These are phyloP conservation scores for Parafenestella ontariensis DNA, from an alignment of 2,329 filamentous ascomycete species.

Conservation along the genomic window DNA sequence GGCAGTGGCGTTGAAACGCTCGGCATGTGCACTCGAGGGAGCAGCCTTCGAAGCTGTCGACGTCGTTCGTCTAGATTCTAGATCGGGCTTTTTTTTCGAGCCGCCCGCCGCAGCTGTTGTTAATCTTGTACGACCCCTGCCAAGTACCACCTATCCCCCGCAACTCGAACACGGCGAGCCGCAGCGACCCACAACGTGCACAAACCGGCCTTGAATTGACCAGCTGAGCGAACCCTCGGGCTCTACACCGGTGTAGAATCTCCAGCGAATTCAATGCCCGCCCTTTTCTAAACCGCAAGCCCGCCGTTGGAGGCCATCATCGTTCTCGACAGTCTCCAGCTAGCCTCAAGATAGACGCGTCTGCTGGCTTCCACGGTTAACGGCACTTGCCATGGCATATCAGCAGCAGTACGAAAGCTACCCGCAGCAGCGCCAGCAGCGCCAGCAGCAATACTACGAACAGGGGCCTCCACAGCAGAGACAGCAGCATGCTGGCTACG, in stretches of 20 bases:
- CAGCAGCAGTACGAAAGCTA: conserved; percentile 48
- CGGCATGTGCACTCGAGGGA: conserved; percentile 13
- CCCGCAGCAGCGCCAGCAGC: conserved; percentile 36
- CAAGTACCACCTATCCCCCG: conserved; percentile 26
- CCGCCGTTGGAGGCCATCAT: conserved; percentile 30
- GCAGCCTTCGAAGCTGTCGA: conserved; percentile 13
- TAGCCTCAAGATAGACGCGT: conserved; percentile 27
- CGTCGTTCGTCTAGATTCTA: conserved; percentile 16
- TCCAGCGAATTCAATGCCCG: conserved; percentile 6
- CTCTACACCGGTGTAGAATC: not conserved
- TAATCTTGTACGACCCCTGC: conserved; percentile 30
- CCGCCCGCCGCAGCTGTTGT: conserved; percentile 9
- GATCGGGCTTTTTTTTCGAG: conserved; percentile 7
- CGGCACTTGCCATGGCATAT: conserved; percentile 48
- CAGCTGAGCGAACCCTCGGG: conserved; percentile 16
- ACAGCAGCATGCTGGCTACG: conserved; percentile 39
- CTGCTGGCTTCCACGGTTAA: conserved; percentile 25
- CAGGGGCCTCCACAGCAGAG: conserved; percentile 8
- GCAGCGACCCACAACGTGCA: no score
- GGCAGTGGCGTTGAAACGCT: conserved; percentile 36
- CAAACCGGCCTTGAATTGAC: conserved; percentile 10
- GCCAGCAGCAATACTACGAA: conserved; percentile 20
- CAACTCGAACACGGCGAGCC: conserved; percentile 6
- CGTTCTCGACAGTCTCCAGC: conserved; percentile 23
- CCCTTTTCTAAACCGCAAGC: conserved; percentile 20